A percentile compares a stretch with the other conserved stretches of the same genome.
Evolutionary conservation across 768 basidiomycete species (phyloP).

Genomic region (Xerocomus spinulosus): DNA sequence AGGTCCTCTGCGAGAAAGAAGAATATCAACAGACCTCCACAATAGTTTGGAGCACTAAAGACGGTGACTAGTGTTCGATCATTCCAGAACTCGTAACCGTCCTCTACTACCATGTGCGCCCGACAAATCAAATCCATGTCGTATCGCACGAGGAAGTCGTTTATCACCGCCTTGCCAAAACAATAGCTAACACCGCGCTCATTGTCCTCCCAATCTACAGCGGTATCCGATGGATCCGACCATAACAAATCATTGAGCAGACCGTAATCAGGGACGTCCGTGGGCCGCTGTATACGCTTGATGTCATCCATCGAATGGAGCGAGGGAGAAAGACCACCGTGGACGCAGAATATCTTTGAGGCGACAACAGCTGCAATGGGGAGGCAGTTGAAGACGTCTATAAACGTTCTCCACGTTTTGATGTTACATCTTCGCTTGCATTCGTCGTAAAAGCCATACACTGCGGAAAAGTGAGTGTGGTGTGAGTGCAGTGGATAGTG

Average conservation of each 20-base stretch:
- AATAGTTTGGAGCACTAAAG: conserved; percentile 97
- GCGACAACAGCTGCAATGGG: conserved; percentile 98
- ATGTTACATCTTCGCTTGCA: conserved; percentile 99
- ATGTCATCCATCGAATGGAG: conserved; percentile 98
- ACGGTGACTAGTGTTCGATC: conserved; percentile 97
- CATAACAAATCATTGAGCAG: conserved; percentile 95
- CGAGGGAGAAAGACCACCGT: conserved; percentile 91
- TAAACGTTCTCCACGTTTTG: conserved; percentile 99
- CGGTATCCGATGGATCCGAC: conserved; percentile 98
- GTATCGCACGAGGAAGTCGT: conserved; percentile 89
- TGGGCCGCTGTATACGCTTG: conserved; percentile 94
- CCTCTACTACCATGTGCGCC: conserved; percentile 99
- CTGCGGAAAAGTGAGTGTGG: conserved; percentile 39
- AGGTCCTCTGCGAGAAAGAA: conserved; percentile 2
- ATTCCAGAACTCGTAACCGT: conserved; percentile 99
- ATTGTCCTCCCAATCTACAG: conserved; percentile 98
- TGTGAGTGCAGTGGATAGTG: conserved; percentile 18
- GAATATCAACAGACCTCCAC: conserved; percentile 68
- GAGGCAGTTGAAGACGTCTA: conserved; percentile 99
- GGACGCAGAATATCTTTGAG: conserved; percentile 99
- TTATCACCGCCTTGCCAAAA: conserved; percentile 96
- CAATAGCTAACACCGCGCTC: conserved; percentile 99
- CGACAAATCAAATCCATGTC: conserved; percentile 99
- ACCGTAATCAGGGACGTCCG: conserved; percentile 98
- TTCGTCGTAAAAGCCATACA: conserved; percentile 99